Evolutionary conservation across 345 rosid species (phyloP).

Genomic region (Hirschfeldia incana): DNA sequence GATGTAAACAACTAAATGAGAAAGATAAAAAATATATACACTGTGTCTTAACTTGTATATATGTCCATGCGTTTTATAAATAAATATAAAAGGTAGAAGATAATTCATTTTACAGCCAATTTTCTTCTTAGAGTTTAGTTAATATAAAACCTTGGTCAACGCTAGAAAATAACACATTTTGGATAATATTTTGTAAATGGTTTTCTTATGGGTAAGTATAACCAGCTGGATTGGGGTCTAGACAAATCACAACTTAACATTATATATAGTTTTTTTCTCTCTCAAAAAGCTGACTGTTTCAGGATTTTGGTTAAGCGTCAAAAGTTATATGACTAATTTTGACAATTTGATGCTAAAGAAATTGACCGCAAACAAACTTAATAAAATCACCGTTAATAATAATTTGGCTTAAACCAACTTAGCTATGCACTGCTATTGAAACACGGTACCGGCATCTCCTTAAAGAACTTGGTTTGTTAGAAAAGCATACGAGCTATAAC

Average conservation of each 20-base stretch:
- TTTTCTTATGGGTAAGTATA: slow-evolving; percentile 21
- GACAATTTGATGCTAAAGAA: slow-evolving; percentile 24
- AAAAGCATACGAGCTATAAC: neutral
- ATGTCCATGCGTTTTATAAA: neutral
- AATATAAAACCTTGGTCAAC: slow-evolving; percentile 5
- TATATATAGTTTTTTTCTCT: slow-evolving; percentile 21
- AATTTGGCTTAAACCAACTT: neutral
- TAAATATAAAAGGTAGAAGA: neutral
- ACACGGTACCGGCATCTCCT: neutral
- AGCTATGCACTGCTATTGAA: neutral
- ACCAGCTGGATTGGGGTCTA: slow-evolving; percentile 27
- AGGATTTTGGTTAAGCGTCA: slow-evolving; percentile 27
- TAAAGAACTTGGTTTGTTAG: neutral
- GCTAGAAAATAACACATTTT: neutral
- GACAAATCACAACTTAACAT: slow-evolving; percentile 39
- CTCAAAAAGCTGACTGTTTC: slow-evolving; percentile 16
- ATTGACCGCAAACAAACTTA: slow-evolving; percentile 10
- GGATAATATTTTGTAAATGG: slow-evolving; percentile 2
- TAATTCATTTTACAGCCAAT: neutral
- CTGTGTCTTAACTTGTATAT: neutral
- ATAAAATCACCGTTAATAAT: slow-evolving; percentile 17
- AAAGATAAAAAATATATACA: slow-evolving; percentile 2
- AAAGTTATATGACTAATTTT: slow-evolving; percentile 36
- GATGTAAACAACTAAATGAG: slow-evolving; percentile 25
- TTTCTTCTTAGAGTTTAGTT: neutral